phyloP scores from a whole-genome alignment of 2,329 filamentous ascomycete species.

The Rutstroemia sp. region DNA sequence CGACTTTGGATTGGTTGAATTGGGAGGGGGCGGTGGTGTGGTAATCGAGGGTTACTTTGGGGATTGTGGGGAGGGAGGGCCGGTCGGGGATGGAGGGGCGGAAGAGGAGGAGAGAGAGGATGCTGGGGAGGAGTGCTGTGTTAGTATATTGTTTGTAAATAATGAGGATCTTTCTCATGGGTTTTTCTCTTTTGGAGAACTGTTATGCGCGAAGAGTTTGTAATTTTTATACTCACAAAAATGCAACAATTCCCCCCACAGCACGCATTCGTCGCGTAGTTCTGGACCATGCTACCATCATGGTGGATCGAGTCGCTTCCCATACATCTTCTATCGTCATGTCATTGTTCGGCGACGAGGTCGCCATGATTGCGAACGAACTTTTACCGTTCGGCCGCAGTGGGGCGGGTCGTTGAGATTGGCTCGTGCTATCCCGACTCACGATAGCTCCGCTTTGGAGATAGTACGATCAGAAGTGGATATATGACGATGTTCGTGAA shows the following conservation, averaged over 20 bases:
- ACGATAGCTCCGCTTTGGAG: too few relatives aligned
- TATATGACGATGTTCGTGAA: too few relatives aligned
- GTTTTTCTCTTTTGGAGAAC: background rate
- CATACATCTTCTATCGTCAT: slow-evolving; percentile 28
- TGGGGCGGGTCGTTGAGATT: background rate
- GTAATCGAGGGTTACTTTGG: slow-evolving; percentile 12
- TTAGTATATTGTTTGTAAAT: background rate
- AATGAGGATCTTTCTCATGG: too few relatives aligned
- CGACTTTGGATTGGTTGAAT: slow-evolving; percentile 31
- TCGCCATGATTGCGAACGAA: slow-evolving; percentile 14
- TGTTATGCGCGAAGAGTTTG: background rate
- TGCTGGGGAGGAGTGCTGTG: slow-evolving; percentile 12
- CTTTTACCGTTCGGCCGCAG: background rate
- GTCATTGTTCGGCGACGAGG: slow-evolving; percentile 15
- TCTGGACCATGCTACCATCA: slow-evolving; percentile 22
- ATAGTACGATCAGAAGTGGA: too few relatives aligned
- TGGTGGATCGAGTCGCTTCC: slow-evolving; percentile 18
- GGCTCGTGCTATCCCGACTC: too few relatives aligned
- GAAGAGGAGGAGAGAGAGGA: slow-evolving; percentile 19
- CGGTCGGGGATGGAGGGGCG: slow-evolving; percentile 18
- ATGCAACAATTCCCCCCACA: slow-evolving; percentile 20
- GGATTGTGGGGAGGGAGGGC: slow-evolving; percentile 13
- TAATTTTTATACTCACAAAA: slow-evolving; percentile 17
- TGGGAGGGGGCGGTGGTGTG: background rate
- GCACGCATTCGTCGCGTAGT: slow-evolving; percentile 26